phyloP scores from a whole-genome alignment of 495 filamentous ascomycete genomes.

The Talaromyces adpressus region DNA sequence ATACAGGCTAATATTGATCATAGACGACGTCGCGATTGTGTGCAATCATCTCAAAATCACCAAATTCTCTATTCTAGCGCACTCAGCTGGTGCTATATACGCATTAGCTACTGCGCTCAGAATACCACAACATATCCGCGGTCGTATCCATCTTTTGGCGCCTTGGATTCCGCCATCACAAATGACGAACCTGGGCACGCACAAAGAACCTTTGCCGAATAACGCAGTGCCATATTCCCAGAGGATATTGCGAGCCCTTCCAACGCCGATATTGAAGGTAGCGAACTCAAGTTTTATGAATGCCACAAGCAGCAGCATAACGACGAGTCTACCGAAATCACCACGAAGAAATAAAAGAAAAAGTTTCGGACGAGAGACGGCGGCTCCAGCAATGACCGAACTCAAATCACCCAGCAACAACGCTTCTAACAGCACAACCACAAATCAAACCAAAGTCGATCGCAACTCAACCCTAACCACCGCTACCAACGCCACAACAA shows the following conservation, averaged over 20 bases:
- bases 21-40: constrained; percentile 92
- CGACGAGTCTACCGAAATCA: constrained; percentile 71
- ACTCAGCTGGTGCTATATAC: constrained; percentile 96
- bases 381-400: constrained; percentile 18
- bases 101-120: constrained; percentile 91
- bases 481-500: background rate
- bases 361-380: constrained; percentile 36
- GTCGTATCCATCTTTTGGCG: constrained; percentile 88
- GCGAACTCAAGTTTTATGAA: constrained; percentile 94
- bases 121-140: constrained; percentile 92
- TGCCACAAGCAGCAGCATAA: constrained; percentile 84
- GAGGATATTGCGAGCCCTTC: constrained; percentile 81
- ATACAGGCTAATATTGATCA: constrained; percentile 12
- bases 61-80: constrained; percentile 96
- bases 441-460: background rate
- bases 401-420: background rate
- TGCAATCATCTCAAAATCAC: constrained; percentile 89
- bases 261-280: constrained; percentile 84
- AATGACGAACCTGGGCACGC: constrained; percentile 73
- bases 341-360: constrained; percentile 59
- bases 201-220: constrained; percentile 64
- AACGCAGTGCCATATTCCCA: constrained; percentile 88
- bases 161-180: constrained; percentile 99
- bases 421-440: background rate
- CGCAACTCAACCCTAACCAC: background rate